These are phyloP conservation scores for Gnomoniopsis sp. DNA, from an alignment of 2,329 filamentous ascomycete genomes.

Conservation along the genomic window DNA sequence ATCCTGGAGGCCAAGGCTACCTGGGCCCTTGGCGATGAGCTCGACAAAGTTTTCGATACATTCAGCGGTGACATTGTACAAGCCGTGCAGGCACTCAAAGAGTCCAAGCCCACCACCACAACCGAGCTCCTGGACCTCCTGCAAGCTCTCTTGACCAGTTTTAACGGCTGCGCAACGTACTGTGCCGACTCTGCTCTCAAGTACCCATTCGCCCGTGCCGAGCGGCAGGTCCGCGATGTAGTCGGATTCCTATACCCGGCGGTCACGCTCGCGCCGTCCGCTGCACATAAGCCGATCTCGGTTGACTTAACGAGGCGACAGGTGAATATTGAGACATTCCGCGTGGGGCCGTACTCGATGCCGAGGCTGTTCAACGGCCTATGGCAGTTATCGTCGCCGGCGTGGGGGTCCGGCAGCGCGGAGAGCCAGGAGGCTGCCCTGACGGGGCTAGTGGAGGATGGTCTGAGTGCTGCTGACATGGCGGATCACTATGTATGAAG, in stretches of 20 bases:
- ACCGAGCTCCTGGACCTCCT: slow-evolving; percentile 21
- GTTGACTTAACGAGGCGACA: not conserved
- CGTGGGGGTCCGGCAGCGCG: slow-evolving; percentile 27
- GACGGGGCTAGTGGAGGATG: slow-evolving; percentile 13
- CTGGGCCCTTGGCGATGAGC: slow-evolving; percentile 23
- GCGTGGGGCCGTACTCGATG: slow-evolving; percentile 19
- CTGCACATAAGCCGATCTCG: not conserved
- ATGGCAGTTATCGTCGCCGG: slow-evolving; percentile 30
- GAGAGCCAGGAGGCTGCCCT: slow-evolving; percentile 26
- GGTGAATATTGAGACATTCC: slow-evolving; percentile 21
- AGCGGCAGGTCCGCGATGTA: slow-evolving; percentile 30
- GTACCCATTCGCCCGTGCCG: slow-evolving; percentile 27
- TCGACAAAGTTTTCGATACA: slow-evolving; percentile 22
- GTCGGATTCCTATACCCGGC: slow-evolving; percentile 25
- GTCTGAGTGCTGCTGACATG: not conserved
- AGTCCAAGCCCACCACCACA: slow-evolving; percentile 22
- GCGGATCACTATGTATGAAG: not conserved
- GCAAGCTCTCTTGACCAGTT: slow-evolving; percentile 18
- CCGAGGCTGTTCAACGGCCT: slow-evolving; percentile 29
- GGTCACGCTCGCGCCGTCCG: not conserved
- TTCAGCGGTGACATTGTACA: slow-evolving; percentile 35
- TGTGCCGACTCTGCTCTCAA: slow-evolving; percentile 19
- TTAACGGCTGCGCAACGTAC: slow-evolving; percentile 24
- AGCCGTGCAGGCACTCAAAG: slow-evolving; percentile 34
- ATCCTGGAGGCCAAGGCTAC: slow-evolving; percentile 18